Base-by-base conservation (phyloP, 2,329 filamentous ascomycete genomes). In the Xylariaceae sp. region DNA sequence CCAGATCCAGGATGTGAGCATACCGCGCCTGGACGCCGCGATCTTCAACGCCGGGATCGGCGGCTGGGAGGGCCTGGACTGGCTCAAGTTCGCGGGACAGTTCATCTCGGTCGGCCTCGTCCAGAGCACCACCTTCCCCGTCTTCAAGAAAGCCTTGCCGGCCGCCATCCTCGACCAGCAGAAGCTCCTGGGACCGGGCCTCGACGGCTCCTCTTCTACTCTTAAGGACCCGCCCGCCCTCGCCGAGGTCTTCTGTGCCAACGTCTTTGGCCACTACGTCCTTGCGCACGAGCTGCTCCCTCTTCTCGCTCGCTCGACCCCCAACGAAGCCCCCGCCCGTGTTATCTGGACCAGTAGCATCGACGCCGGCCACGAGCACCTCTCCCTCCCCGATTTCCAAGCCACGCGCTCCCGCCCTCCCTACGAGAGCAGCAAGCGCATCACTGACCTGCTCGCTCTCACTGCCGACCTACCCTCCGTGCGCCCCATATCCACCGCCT, bases 211-310 rank as follows among this genome's bases (percentile, higher is more conserved):
- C 9, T 12, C 33, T 12, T 8, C 41, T 4, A 44, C 41, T 12
- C 43, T 39, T 7, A 32, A 28, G 9, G 53, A 66, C 13, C 77
- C 81, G 43, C 81, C 84, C 1, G 67, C 71, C 4, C 68, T 98
- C 1, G 90, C 89, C 3, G 76, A 88, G 51, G 81, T 95, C 15
- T 98, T 97, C 62, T 85, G 84, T 61, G 85, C 91, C 37, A 97
- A 97, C 59, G 77, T 95, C 22, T 97, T 98, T 60, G 93, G 93
- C 0, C 93, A 98, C 67, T 97, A 98, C 62, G 68, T 96, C 57
- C 79, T 98, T 18, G 79, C 80, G 13, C 90, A 95, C 62, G 81
- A 84, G 57, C 74, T 97, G 9, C 75, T 85, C 51, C 85, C 88
- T 0, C 71, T 96, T 9, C 74, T 98, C 53, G 67, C 70, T 54